Evolutionary conservation across 495 filamentous ascomycete species (phyloP), one percentile per base, ranked within the genome.

Genomic region (Astrothelium macrocarpum): DNA sequence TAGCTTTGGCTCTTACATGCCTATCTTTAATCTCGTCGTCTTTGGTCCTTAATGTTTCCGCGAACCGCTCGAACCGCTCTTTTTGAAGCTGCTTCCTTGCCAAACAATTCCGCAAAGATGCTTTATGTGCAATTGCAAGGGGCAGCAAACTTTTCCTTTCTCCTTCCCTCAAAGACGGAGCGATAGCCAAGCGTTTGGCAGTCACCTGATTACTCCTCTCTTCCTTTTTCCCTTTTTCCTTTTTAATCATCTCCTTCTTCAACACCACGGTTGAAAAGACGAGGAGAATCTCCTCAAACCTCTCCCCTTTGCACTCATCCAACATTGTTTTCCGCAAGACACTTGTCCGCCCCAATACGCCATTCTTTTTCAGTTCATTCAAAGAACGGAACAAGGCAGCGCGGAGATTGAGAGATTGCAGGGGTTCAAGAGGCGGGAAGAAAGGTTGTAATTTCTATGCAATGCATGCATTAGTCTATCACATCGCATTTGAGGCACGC

Each of bases 341-440:
- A 0, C 81, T 81, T 71, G 95, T 90, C 59, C 87, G 82, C 11
- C 89, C 88, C 23, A 95, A 77, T 1, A 89, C 80, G 11, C 90
- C 90, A 80, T 85, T 89, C 75, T 91, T 95, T 80, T 95, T 95
- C 59, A 89, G 78, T 32, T 91, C 86, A 63, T 88, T 86, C 42
- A 96, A 79, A 56, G 80, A 81, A 66, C 89, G 81, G 66, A 90
- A 90, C n/a, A 95, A 77, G 26, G 90, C 91, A 25, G 89, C 85
- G 64, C 91, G 89, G 14, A 96, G 84, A 71, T 95, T 95, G 67
- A 93, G 79, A 4, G 90, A 95, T 70, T 94, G 90, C 36, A 95
- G 80, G 25, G 90, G 87, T 71, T 93, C 90, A 67, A 89, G 79
- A 9, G 91, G 88, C 42, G 91, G 91, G 72, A 91, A 95, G 79